A percentile compares a stretch with the other conserved stretches of the same genome.
These are phyloP conservation scores for Delonix regia DNA, from an alignment of 306 rosid genomes.

Conservation along the genomic window DNA sequence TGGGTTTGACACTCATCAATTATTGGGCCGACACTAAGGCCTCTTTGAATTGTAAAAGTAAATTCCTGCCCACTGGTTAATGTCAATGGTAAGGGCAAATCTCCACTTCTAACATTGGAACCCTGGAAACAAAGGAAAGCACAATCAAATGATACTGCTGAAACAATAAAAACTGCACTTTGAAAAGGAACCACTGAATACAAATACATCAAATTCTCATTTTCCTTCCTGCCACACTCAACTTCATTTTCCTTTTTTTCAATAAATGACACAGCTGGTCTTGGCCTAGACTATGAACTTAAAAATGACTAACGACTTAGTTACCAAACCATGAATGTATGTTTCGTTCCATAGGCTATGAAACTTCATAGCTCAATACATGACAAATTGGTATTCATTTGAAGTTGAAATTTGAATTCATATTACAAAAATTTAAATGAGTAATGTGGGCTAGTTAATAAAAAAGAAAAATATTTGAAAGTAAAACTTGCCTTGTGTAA, in stretches of 20 bases:
- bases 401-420: not conserved
- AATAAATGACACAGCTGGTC: not conserved
- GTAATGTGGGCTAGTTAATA: not conserved
- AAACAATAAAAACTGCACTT: no score
- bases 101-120: constrained; percentile 97
- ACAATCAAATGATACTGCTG: no score
- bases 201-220: not conserved
- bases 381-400: not conserved
- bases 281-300: not conserved
- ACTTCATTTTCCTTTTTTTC: not conserved
- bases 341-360: not conserved
- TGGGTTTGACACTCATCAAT: no score
- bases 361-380: not conserved
- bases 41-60: constrained; percentile 84
- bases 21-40: constrained; percentile 89
- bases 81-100: constrained; percentile 76
- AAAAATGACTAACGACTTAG: no score
- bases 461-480: not conserved
- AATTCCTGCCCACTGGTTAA: constrained; percentile 76
- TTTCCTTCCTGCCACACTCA: no score
- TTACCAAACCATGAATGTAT: no score
- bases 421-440: not conserved
- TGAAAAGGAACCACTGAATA: not conserved
- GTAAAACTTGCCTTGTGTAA: constrained; percentile 70
- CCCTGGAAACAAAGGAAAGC: constrained; percentile 53